Evolutionary conservation across 306 rosid species (phyloP).

Genomic region (Ammopiptanthus mongolicus): DNA sequence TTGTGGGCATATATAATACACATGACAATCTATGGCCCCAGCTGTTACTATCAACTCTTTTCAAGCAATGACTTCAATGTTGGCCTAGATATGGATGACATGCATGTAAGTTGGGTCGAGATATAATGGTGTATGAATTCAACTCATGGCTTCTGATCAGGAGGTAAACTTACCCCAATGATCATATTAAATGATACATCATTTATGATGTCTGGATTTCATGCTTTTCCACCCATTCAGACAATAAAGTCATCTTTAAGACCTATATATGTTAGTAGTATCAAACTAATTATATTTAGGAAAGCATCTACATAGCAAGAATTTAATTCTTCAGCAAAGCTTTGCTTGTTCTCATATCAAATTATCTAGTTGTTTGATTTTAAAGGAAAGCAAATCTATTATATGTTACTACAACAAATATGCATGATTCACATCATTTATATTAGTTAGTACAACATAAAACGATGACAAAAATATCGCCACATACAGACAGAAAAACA

Average conservation of each 20-base stretch:
- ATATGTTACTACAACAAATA: not conserved
- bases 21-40: conserved; percentile 90
- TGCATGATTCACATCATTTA: not conserved
- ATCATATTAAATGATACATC: conserved; percentile 39
- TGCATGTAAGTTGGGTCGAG: conserved; percentile 2
- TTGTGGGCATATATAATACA: conserved; percentile 90
- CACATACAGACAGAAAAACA: not conserved
- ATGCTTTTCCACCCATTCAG: conserved; percentile 77
- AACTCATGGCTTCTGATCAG: not conserved
- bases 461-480: not conserved
- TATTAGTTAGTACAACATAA: not conserved
- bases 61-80: conserved; percentile 83
- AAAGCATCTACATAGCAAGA: not conserved
- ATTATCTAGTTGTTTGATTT: not conserved
- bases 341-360: not conserved
- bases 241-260: conserved; percentile 54
- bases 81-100: conserved; percentile 43
- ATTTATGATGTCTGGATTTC: conserved; percentile 82
- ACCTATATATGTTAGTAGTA: conserved; percentile 37
- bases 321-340: conserved; percentile 11
- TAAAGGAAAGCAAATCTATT: not conserved
- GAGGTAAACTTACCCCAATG: conserved; percentile 60
- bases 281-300: not conserved
- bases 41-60: conserved; percentile 81
- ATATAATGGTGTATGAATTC: not conserved